These are phyloP conservation scores for Globisporangium polare DNA, from an alignment of 352 stramenopile genomes.

Conservation along the genomic window DNA sequence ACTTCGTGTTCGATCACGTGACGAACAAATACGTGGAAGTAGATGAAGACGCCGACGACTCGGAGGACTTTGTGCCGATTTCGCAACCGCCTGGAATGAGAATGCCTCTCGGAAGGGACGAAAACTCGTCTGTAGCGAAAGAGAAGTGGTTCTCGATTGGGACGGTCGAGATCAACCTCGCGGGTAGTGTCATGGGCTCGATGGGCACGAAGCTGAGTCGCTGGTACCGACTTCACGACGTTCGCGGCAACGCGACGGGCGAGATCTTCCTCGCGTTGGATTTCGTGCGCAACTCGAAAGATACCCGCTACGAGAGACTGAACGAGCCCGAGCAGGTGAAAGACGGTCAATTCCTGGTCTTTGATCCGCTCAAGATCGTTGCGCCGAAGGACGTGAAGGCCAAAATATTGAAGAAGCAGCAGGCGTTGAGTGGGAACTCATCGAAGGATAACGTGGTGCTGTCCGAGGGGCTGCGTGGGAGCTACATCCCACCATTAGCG, in stretches of 20 bases:
- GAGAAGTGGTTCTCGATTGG: slow-evolving; percentile 76
- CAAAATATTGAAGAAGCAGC: slow-evolving; percentile 19
- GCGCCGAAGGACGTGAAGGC: slow-evolving; percentile 43
- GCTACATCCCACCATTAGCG: slow-evolving; percentile 81
- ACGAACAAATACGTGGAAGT: slow-evolving; percentile 86
- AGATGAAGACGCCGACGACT: slow-evolving; percentile 58
- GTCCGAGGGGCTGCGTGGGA: slow-evolving; percentile 68
- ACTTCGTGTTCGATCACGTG: slow-evolving; percentile 85
- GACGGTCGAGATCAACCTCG: slow-evolving; percentile 80
- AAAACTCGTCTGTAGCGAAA: slow-evolving; percentile 50
- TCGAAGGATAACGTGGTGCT: slow-evolving; percentile 66
- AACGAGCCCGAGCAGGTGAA: slow-evolving; percentile 73
- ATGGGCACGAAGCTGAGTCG: slow-evolving; percentile 65
- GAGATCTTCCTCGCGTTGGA: slow-evolving; percentile 83
- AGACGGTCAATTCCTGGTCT: slow-evolving; percentile 81
- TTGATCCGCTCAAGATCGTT: slow-evolving; percentile 84
- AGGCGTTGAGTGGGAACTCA: neutral
- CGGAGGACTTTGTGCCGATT: slow-evolving; percentile 16
- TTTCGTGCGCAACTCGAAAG: slow-evolving; percentile 54
- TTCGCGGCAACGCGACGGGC: slow-evolving; percentile 70
- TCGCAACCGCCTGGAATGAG: slow-evolving; percentile 19
- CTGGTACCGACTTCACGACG: slow-evolving; percentile 82
- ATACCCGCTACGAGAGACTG: slow-evolving; percentile 23
- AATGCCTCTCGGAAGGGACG: slow-evolving; percentile 31
- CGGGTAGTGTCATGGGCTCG: slow-evolving; percentile 81